Evolutionary conservation across 2,329 filamentous ascomycete species (phyloP), one percentile per base, ranked within the genome.

Genomic region (Verticillium tricorpus): DNA sequence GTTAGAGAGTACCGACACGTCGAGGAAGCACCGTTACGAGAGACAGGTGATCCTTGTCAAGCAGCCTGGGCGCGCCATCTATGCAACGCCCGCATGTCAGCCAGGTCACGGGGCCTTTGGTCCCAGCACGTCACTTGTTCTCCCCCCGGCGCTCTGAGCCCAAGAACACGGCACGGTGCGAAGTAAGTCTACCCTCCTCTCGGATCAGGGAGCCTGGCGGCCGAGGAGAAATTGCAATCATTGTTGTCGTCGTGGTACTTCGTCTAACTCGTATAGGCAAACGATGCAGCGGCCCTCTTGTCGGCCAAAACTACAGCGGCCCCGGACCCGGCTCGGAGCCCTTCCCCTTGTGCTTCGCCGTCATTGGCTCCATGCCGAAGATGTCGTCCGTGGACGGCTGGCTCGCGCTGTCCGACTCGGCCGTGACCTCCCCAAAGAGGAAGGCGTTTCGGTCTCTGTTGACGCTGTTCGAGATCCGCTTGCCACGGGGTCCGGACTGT

Each of bases 361-460:
- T 35, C 25, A 86, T 75, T 4, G 81, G 80, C 68, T 85, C 79
- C 67, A 87, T 63, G 5, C 83, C 83, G 68, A 86, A 87, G 8
- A 86, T 81, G 57, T 85, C 81, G 59, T 82, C 79, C 9, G 74
- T 71, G 11, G 75, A 75, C 14, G 77, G 66, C 2, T 75, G 69
- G n/a, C 72, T 71, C 17, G 70, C 72, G 1, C 72, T 74, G 2
- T 73, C 70, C 11, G 67, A 70, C 2, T 75, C 77, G 2, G 74
- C 69, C 3, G 76, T 73, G 2, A 78, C 79, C 65, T 87, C 84
- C 31, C 85, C 85, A 66, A 87, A 87, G 19, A 87, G 69, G 62
- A 87, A 87, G 0, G 85, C 84, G 62, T 85, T 86, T 57, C 81
- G 78, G 67, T 84, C 82, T 45, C 84, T 79, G 63, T 74, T 82